Evolutionary conservation across 1,284 basidiomycete genomes (phyloP), one percentile per base, ranked within the genome.

Genomic region (Cutaneotrichosporon mucoides): DNA sequence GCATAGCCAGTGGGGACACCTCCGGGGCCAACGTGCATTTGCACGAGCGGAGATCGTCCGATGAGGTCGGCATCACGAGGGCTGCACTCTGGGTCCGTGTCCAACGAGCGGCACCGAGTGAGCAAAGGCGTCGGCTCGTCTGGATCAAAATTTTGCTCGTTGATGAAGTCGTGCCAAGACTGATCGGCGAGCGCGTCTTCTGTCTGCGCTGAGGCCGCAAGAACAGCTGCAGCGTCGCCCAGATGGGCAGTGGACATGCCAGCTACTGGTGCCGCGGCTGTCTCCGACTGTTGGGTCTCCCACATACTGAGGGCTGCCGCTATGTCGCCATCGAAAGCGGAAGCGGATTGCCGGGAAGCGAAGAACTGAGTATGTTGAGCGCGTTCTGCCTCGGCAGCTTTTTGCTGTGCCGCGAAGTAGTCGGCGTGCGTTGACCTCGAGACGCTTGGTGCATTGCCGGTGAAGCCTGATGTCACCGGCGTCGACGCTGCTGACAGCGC

Each of bases 161-260:
- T 64, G 52, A 64, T 64, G 51, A 61, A 64, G 48, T 64, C 62
- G 60, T 64, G 62, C 62, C 62, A 64, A n/a, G 59, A 61, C 57
- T 64, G 62, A 45, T 64, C 62, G 12, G 62, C 62, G 11, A 64
- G 48, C 35, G 62, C 62, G 52, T 64, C 62, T 46, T 64, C 62
- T 11, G 38, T 45, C 37, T 45, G n/a, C 7, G 53, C 49, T 1
- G 47, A 36, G n/a, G 34, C 42, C 7, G 44, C 35, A 7, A 58
- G 45, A 4, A 36, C 45, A 8, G 34, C 56, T 5, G 33, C 16
- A 7, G 35, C 41, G 15, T 53, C 51, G 38, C 44, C 51, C 12
- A 57, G 34, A 7, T 34, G n/a, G 5, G 40, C 24, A 2, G 51
- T n/a, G 11, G 41, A 13, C 11, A 41, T 11, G 4, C 33, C 51